These are phyloP conservation scores for Psophocarpus tetragonolobus DNA, from an alignment of 306 rosid genomes.

Conservation along the genomic window DNA sequence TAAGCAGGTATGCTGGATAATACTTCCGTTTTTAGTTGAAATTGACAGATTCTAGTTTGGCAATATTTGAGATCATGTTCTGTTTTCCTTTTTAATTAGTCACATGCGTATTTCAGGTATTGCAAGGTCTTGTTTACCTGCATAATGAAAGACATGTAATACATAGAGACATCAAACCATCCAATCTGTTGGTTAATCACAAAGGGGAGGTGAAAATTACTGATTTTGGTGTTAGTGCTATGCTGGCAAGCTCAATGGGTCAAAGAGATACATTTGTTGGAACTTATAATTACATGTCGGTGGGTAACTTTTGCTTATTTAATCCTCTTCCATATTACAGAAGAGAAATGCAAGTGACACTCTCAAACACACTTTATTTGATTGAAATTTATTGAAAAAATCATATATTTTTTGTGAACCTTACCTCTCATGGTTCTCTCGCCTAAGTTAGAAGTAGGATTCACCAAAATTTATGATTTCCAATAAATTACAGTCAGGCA, in stretches of 20 bases:
- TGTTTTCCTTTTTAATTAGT: constrained; percentile 26
- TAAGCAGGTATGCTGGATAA: constrained; percentile 69
- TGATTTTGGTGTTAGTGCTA: constrained; percentile 98
- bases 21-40: constrained; percentile 20
- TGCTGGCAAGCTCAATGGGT: constrained; percentile 94
- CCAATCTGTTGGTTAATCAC: constrained; percentile 93
- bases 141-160: constrained; percentile 93
- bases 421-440: too few species aligned
- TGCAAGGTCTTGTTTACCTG: constrained; percentile 94
- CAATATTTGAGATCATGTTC: constrained; percentile 4
- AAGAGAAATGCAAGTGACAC: too few species aligned
- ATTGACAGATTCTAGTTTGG: constrained; percentile 17
- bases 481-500: too few species aligned
- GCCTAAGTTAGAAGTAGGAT: too few species aligned
- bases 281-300: constrained; percentile 99
- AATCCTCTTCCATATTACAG: constrained; percentile 15
- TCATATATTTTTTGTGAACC: too few species aligned
- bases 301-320: constrained; percentile 47
- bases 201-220: constrained; percentile 98
- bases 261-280: constrained; percentile 98
- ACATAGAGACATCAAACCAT: constrained; percentile 96
- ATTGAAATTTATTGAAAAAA: too few species aligned
- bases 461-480: too few species aligned
- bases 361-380: too few species aligned
- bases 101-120: constrained; percentile 56